Conservation (phyloP, 371 early-diverging fungal genomes). For the Mucor velutinosus region DNA sequence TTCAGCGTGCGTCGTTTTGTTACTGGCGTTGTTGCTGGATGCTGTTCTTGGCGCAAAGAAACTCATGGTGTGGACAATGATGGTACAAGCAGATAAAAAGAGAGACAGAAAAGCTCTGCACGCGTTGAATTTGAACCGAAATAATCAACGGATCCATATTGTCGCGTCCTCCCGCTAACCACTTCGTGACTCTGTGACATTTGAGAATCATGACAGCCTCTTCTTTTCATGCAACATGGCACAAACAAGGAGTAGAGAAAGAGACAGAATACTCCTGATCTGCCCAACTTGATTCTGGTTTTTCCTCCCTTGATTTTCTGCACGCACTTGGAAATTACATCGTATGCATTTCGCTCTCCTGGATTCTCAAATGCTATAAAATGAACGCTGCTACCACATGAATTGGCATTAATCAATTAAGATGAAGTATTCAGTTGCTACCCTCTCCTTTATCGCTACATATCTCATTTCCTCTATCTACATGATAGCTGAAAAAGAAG, state of each 20-base stretch:
- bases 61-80: slow-evolving; percentile 7
- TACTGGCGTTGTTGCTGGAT: not conserved
- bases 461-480: not conserved
- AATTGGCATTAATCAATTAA: not conserved
- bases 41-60: slow-evolving; percentile 22
- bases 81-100: not conserved
- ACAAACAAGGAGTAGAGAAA: no score
- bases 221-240: no score
- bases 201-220: no score
- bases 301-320: no score
- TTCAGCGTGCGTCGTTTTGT: slow-evolving; percentile 5
- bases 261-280: no score
- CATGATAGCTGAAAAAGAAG: not conserved
- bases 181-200: no score
- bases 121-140: not conserved
- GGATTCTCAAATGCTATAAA: no score
- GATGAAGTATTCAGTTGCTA: not conserved
- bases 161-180: no score
- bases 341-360: no score
- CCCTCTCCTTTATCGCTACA: not conserved
- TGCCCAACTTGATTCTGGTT: no score
- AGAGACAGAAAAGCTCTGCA: not conserved
- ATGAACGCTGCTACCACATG: not conserved
- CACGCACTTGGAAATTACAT: no score
- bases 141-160: no score